phyloP scores from a whole-genome alignment of 441 rosid species.

The Francoa sonchifolia region DNA sequence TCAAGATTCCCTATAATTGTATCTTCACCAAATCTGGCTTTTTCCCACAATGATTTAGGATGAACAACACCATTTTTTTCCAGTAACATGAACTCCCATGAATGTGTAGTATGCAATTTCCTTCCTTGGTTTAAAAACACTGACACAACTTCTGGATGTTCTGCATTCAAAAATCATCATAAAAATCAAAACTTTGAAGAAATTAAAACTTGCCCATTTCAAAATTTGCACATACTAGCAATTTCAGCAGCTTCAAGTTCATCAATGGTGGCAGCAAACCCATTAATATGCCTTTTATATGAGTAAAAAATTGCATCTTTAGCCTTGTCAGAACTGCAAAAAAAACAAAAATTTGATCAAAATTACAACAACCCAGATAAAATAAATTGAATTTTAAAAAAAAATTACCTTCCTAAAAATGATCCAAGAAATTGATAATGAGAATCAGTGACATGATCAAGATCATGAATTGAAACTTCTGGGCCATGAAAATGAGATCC shows the following conservation, averaged over 20 bases:
- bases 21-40: conserved; percentile 43
- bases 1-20: conserved; percentile 53
- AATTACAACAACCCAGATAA: too few relatives aligned
- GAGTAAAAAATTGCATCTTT: conserved; percentile 38
- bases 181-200: background rate
- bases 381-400: background rate
- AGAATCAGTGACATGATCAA: conserved; percentile 18
- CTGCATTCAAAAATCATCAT: conserved; percentile 14
- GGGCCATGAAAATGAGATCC: conserved; percentile 45
- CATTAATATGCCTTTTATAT: conserved; percentile 38
- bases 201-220: background rate
- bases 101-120: conserved; percentile 43
- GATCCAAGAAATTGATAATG: conserved; percentile 41
- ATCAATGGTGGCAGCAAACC: conserved; percentile 44
- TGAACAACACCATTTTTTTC: conserved; percentile 22
- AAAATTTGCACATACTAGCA: conserved; percentile 21
- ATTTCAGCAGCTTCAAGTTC: conserved; percentile 41
- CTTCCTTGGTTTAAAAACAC: conserved; percentile 29
- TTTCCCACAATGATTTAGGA: conserved; percentile 26
- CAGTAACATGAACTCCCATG: conserved; percentile 49
- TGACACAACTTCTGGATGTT: conserved; percentile 36
- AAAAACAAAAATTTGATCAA: too few relatives aligned
- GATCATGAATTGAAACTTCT: conserved; percentile 18
- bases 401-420: conserved; percentile 41
- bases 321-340: conserved; percentile 31